Percentiles rank a stretch among this genome's conserved stretches.
Conservation (phyloP, 176 grass and related monocot genomes). For the Eragrostis nindensis region DNA sequence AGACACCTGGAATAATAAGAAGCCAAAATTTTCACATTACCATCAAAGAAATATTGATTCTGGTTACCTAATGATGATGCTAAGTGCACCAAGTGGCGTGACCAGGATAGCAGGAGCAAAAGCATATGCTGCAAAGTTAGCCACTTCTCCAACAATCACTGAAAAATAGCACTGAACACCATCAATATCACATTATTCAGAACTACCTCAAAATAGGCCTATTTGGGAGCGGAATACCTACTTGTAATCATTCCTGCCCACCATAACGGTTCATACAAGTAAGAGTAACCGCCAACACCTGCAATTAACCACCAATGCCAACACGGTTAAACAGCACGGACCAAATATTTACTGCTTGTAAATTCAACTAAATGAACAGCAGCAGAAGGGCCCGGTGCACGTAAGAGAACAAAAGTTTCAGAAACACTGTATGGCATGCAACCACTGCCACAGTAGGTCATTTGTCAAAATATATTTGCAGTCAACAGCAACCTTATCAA, state of each 20-base stretch:
- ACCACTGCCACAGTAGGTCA: neutral
- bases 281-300: conserved; percentile 96
- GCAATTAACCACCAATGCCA: conserved; percentile 41
- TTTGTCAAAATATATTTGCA: neutral
- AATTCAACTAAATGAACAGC: neutral
- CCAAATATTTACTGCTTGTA: neutral
- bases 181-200: conserved; percentile 40
- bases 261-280: conserved; percentile 95
- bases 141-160: conserved; percentile 99
- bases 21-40: conserved; percentile 24
- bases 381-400: too few relatives aligned
- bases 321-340: neutral
- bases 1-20: conserved; percentile 1
- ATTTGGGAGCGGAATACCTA: conserved; percentile 46
- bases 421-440: neutral
- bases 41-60: neutral
- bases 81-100: conserved; percentile 96
- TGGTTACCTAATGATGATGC: conserved; percentile 85
- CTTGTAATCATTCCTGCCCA: conserved; percentile 98
- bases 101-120: conserved; percentile 99
- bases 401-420: neutral
- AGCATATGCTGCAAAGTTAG: conserved; percentile 97
- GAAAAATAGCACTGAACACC: conserved; percentile 32
- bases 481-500: neutral
- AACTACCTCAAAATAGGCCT: conserved; percentile 7